Conservation (phyloP, 2,329 filamentous ascomycete species). For the Coniochaeta hoffmannii region DNA sequence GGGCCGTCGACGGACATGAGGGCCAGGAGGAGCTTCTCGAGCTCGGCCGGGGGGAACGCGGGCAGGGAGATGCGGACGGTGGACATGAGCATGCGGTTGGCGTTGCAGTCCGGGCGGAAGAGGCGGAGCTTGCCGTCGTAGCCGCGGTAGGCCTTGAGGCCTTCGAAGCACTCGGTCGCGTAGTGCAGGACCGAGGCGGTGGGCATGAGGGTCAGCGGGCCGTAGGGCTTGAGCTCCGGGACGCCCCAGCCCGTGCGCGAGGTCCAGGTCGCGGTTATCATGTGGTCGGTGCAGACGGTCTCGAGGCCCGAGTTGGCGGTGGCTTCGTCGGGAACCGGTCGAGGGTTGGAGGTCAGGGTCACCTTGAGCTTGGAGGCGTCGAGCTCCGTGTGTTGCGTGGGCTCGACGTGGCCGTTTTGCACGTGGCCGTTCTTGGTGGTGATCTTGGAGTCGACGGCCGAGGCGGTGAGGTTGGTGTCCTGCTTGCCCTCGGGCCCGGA, state of each 20-base stretch:
- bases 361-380: constrained; percentile 56
- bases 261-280: constrained; percentile 70
- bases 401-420: constrained; percentile 16
- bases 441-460: constrained; percentile 31
- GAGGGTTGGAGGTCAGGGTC: constrained; percentile 41
- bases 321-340: constrained; percentile 44
- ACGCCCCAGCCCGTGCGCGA: constrained; percentile 59
- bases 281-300: constrained; percentile 74
- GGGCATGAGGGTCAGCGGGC: constrained; percentile 69
- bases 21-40: constrained; percentile 65
- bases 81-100: constrained; percentile 54
- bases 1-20: constrained; percentile 66
- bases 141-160: constrained; percentile 74
- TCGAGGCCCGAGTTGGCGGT: constrained; percentile 37
- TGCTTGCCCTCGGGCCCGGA: constrained; percentile 36
- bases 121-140: constrained; percentile 66
- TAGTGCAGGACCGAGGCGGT: constrained; percentile 80
- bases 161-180: constrained; percentile 87
- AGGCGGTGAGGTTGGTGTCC: constrained; percentile 43
- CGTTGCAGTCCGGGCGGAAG: constrained; percentile 71
- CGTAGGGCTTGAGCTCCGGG: constrained; percentile 70
- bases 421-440: constrained; percentile 1
- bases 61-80: constrained; percentile 65
- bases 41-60: constrained; percentile 60
- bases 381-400: constrained; percentile 44